These are phyloP conservation scores for Remersonia thermophila DNA, from an alignment of 2,329 filamentous ascomycete species.

Conservation along the genomic window DNA sequence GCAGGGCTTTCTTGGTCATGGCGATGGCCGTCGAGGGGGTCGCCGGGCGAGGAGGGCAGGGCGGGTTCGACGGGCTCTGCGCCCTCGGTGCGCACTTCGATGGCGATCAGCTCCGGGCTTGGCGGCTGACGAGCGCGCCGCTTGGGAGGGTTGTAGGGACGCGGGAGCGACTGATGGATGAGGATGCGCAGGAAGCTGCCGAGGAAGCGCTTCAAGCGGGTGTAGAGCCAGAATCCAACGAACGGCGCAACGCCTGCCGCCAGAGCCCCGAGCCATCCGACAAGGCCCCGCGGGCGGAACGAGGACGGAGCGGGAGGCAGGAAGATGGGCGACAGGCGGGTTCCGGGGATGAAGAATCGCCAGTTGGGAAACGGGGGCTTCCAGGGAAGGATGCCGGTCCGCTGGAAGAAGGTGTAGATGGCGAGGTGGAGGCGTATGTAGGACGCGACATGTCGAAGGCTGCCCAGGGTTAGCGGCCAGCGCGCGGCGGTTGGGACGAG, in stretches of 20 bases:
- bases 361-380: conserved; percentile 31
- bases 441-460: conserved; percentile 8
- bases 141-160: conserved; percentile 9
- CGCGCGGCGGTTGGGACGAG: too few species aligned
- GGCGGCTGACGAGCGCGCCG: background rate
- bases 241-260: conserved; percentile 35
- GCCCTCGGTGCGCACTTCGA: conserved; percentile 2
- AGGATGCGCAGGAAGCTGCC: too few species aligned
- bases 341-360: conserved; percentile 44
- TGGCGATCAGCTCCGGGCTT: background rate
- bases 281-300: conserved; percentile 26
- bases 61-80: too few species aligned
- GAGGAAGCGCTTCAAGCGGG: conserved; percentile 20
- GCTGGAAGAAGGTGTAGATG: conserved; percentile 40
- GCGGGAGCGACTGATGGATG: conserved; percentile 3
- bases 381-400: conserved; percentile 34
- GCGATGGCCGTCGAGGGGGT: conserved; percentile 3
- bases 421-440: conserved; percentile 39
- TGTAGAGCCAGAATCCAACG: conserved; percentile 32
- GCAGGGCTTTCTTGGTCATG: conserved; percentile 28
- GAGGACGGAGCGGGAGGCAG: conserved; percentile 31
- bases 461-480: conserved; percentile 6
- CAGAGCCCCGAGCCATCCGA: conserved; percentile 31
- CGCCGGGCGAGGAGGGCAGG: background rate
- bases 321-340: conserved; percentile 36